Percentiles rank a stretch among this genome's conserved stretches.
Evolutionary conservation across 345 rosid species (phyloP).

Genomic region (Boechera retrofracta): DNA sequence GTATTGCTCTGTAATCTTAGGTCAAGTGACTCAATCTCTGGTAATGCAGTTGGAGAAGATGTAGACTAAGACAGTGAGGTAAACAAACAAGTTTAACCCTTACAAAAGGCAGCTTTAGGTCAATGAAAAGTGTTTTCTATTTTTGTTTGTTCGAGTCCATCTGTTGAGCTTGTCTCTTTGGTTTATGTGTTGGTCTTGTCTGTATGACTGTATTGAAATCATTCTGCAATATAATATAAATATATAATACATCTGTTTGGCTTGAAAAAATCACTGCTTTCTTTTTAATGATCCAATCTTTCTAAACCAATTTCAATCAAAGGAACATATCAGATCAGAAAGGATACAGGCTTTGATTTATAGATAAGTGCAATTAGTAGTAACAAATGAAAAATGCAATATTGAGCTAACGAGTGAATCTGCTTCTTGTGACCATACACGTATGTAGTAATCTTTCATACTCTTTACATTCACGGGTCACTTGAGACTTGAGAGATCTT

Average conservation of each 20-base stretch:
- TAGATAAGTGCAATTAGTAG: slow-evolving; percentile 34
- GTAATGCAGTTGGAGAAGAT: slow-evolving; percentile 41
- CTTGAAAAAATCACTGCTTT: slow-evolving; percentile 10
- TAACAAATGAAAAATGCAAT: slow-evolving; percentile 36
- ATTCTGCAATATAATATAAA: slow-evolving; percentile 20
- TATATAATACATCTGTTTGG: slow-evolving; percentile 27
- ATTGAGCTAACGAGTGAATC: slow-evolving; percentile 25
- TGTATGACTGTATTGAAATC: slow-evolving; percentile 31
- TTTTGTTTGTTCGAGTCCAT: slow-evolving; percentile 35
- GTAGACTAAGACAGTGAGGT: slow-evolving; percentile 41
- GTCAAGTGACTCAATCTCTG: slow-evolving; percentile 46
- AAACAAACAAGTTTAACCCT: slow-evolving; percentile 21
- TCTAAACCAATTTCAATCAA: background rate
- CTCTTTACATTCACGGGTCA: slow-evolving; percentile 45
- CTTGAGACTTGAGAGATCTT: slow-evolving; percentile 49
- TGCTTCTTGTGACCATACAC: slow-evolving; percentile 44
- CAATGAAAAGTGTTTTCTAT: slow-evolving; percentile 1
- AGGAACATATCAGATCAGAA: slow-evolving; percentile 1
- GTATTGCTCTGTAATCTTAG: slow-evolving; percentile 85
- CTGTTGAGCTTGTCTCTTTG: slow-evolving; percentile 35
- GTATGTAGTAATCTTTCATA: slow-evolving; percentile 38
- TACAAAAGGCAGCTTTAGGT: slow-evolving; percentile 27
- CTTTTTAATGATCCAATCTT: slow-evolving; percentile 26
- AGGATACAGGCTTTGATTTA: background rate
- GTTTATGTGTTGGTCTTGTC: slow-evolving; percentile 37